phyloP scores from a whole-genome alignment of 768 basidiomycete species.

The Pisolithus microcarpus region DNA sequence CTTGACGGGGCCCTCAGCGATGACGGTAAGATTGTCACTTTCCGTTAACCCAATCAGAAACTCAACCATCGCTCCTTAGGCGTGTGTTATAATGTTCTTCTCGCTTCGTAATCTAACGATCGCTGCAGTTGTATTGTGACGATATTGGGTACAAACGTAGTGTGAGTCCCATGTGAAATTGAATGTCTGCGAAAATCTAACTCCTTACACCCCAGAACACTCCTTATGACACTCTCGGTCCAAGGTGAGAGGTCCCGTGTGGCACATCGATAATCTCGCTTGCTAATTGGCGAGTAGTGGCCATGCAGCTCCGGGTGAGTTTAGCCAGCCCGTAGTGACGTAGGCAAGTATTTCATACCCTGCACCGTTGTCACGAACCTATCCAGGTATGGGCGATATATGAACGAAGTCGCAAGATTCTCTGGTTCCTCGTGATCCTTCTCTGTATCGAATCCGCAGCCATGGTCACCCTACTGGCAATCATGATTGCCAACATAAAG shows the following conservation, averaged over 20 bases:
- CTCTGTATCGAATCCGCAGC: background rate
- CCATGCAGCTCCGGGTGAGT: constrained; percentile 6
- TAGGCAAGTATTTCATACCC: background rate
- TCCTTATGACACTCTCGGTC: constrained; percentile 8
- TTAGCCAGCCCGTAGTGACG: background rate
- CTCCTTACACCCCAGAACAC: constrained; percentile 3
- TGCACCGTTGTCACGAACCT: too few relatives aligned
- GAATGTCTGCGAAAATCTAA: background rate
- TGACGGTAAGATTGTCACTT: background rate
- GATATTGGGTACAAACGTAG: constrained; percentile 3
- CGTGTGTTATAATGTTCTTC: background rate
- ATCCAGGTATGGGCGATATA: constrained; percentile 12
- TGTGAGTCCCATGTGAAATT: background rate
- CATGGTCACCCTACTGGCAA: constrained; percentile 5
- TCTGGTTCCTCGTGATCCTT: constrained; percentile 1
- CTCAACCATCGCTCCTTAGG: background rate
- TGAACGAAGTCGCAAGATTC: constrained; percentile 3
- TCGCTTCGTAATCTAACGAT: background rate
- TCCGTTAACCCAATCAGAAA: background rate
- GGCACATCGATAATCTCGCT: background rate
- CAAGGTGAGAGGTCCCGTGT: constrained; percentile 1
- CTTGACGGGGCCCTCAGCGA: background rate
- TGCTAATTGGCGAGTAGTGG: background rate
- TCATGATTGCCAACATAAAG: constrained; percentile 4
- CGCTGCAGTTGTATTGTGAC: constrained; percentile 2